Base-by-base conservation (phyloP, 2,329 filamentous ascomycete species). In the Colletotrichum destructivum region DNA sequence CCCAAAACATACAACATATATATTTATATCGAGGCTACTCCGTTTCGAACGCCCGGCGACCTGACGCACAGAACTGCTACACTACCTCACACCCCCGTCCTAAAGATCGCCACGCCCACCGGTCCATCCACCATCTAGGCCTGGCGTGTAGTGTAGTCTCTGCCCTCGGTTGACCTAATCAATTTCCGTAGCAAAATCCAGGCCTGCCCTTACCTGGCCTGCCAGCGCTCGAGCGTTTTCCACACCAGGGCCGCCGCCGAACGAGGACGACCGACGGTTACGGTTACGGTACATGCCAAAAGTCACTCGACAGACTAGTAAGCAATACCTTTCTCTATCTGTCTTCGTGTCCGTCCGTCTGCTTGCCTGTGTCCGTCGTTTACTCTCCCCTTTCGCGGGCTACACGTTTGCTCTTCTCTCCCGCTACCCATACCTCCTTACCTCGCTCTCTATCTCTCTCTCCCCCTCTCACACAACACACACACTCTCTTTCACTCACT, bases 141-240 rank as follows among this genome's bases (percentile, higher is more conserved):
- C 62, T 69, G 74, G 55, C 74, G 74, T 75, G 74, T 74, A 61
- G 31, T 35, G 7, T 38, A 38, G 73, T 63, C 66, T 62, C 63
- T 76, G 63, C 67, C 70, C 73, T 75, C 73, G 73, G 74, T 72
- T 74, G 74, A 75, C 75, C 74, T 76, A 71, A 72, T 75, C 75
- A 75, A 75, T 75, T 76, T 74, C 73, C 74, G 74, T 74, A 75
- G 71, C 70, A 73, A 72, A 60, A 62, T 38, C 65, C 73, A 73
- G 66, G 71, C 70, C 73, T 52, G 64, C 69, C 69, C 68, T 68
- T 68, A 63, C 69, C 67, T 67, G 61, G 64, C 57, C 72, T 73
- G 72, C 72, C 72, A 73, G 62, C 64, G 73, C 73, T 74, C 73
- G 73, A 74, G 73, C 73, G 72, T 69, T 66, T 72, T 54, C 57